Conservation (phyloP, 2,329 filamentous ascomycete species). For the Knoxdaviesia proteae region DNA sequence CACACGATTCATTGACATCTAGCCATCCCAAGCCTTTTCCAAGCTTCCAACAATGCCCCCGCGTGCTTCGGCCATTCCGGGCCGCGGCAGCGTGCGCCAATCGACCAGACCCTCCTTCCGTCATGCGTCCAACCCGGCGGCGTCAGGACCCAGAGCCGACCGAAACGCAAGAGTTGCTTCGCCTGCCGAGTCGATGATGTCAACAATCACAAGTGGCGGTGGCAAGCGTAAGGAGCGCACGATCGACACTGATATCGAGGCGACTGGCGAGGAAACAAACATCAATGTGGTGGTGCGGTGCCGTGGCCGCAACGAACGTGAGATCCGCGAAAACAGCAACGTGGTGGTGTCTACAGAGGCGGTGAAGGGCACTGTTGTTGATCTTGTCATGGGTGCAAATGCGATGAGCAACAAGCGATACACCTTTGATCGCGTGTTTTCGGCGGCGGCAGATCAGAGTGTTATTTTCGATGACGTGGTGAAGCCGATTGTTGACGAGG, state of each 20-base stretch:
- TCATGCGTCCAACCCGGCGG: constrained; percentile 1
- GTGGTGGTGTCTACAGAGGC: constrained; percentile 78
- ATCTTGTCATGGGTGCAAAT: constrained; percentile 80
- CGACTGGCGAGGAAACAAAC: constrained; percentile 65
- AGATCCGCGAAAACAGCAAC: constrained; percentile 83
- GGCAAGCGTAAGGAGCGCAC: constrained; percentile 77
- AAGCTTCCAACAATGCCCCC: too few relatives aligned
- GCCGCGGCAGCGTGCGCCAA: too few relatives aligned
- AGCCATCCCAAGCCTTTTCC: too few relatives aligned
- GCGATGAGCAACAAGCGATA: constrained; percentile 92
- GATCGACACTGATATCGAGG: constrained; percentile 39
- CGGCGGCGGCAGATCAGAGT: constrained; percentile 75
- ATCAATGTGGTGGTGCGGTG: constrained; percentile 96
- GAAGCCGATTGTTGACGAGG: constrained; percentile 78
- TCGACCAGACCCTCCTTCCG: too few relatives aligned
- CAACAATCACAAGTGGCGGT: constrained; percentile 35
- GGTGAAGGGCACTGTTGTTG: constrained; percentile 65
- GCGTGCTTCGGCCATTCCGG: too few relatives aligned
- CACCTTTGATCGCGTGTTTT: constrained; percentile 92
- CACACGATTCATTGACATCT: too few relatives aligned
- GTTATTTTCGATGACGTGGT: constrained; percentile 96
- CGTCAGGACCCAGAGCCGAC: not conserved
- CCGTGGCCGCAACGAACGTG: constrained; percentile 76
- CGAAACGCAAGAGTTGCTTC: constrained; percentile 30
- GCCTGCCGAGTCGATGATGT: constrained; percentile 44